Evolutionary conservation across 257 asterid species (phyloP), one percentile per base, ranked within the genome.

Genomic region (Nemophila menziesii): DNA sequence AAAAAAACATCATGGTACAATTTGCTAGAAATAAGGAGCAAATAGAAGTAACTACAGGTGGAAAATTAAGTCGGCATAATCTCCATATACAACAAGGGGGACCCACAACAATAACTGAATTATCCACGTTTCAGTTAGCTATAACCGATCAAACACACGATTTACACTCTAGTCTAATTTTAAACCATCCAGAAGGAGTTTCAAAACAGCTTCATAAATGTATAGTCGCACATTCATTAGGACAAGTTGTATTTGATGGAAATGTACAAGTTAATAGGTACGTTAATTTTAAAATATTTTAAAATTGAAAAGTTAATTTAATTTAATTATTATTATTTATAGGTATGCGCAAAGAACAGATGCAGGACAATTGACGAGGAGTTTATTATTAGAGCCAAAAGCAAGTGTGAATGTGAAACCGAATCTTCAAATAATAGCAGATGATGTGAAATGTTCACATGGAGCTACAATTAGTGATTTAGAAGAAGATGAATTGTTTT

Each of bases 261-360:
- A 89, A 81, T 8, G 72, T 89, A 54, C 95, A 78, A 74, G 98
- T 89, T 46, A 84, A 80, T 39, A 74, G 98, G 98, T 89, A 78
- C n/a, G n/a, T n/a, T n/a, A n/a, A n/a, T n/a, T n/a, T n/a, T n/a
- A n/a, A n/a, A n/a, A n/a, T n/a, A n/a, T n/a, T n/a, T n/a, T n/a
- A n/a, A n/a, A n/a, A n/a, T n/a, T n/a, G n/a, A n/a, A n/a, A n/a
- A n/a, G n/a, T 44, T 41, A 16, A 27, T 19, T 51, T 39, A 48
- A 9, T 36, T n/a, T n/a, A 26, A 15, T 33, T 48, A 34, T 48
- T 8, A 39, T 0, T 3, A 37, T 16, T 10, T 16, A 26, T n/a
- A 89, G 98, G 65, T 57, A 68, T 2, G 98, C 98, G 5, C 98
- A 89, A 55, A 94, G 85, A 68, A 89, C 98, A 0, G 98, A 89